Percentiles rank a stretch among this genome's conserved stretches.
These are phyloP conservation scores for Teratosphaeria zuluensis DNA, from an alignment of 2,329 filamentous ascomycete genomes.

Conservation along the genomic window DNA sequence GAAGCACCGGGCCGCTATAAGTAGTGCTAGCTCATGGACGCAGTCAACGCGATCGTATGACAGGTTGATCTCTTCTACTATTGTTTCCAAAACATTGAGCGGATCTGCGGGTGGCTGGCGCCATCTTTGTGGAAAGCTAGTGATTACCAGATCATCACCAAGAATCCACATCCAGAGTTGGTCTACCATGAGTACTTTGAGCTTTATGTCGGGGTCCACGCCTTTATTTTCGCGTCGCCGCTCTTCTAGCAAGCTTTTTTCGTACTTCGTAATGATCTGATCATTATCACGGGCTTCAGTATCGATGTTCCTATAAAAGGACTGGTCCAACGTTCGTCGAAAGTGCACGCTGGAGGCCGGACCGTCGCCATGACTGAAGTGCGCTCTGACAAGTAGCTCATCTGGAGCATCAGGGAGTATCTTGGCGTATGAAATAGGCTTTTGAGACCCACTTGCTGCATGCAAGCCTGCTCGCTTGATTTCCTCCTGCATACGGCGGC, in stretches of 20 bases:
- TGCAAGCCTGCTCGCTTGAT: conserved; percentile 30
- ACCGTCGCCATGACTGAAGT: not conserved
- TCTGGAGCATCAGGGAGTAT: conserved; percentile 23
- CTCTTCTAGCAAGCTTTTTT: not conserved
- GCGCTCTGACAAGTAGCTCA: conserved; percentile 16
- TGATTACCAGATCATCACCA: conserved; percentile 49
- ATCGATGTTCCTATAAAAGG: conserved; percentile 55
- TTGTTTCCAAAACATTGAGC: conserved; percentile 52
- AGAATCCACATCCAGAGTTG: conserved; percentile 59
- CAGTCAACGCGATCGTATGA: conserved; percentile 39
- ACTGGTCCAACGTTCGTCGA: conserved; percentile 55
- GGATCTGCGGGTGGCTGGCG: conserved; percentile 53
- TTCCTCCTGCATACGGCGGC: conserved; percentile 45
- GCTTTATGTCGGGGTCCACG: conserved; percentile 27
- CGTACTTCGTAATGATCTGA: conserved; percentile 55
- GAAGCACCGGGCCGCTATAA: conserved; percentile 40
- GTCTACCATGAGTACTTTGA: conserved; percentile 59
- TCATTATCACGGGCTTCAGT: conserved; percentile 51
- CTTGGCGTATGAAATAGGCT: conserved; percentile 12
- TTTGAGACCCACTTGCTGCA: not conserved
- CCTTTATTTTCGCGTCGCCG: conserved; percentile 27
- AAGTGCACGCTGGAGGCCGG: conserved; percentile 38
- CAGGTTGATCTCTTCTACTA: conserved; percentile 57
- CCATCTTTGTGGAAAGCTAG: conserved; percentile 50
- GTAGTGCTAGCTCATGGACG: conserved; percentile 53